Evolutionary conservation across 305 asterid species (phyloP), one percentile per base, ranked within the genome.

Genomic region (Fraxinus floribunda): DNA sequence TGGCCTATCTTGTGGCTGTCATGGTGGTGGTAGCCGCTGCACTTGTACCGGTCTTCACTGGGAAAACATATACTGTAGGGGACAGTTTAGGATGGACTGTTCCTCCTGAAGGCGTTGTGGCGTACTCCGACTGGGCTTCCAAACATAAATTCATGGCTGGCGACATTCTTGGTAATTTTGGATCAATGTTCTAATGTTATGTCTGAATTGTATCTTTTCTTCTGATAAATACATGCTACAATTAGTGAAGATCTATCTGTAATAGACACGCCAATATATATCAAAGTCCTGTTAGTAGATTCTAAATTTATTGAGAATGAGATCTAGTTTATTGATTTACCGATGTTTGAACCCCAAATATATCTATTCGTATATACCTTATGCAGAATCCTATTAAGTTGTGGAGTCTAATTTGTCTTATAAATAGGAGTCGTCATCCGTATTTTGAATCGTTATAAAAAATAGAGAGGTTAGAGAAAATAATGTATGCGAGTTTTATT

Each of bases 61-160:
- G 18, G 38, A 68, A 68, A 26, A 29, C 75, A 4, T 68, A 68
- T 30, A 68, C 29, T 68, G 75, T 68, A 68, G 75, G 75, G 36
- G 75, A 68, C 10, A 29, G 38, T 68, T 68, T 26, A 68, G 75
- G 75, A n/a, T 68, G 75, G 75, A 29, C 7, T 1, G 36, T 68
- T 68, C 75, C 75, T 29, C 75, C 75, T 1, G 38, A 11, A 26
- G 75, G 75, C 8, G 38, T 29, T 68, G 75, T 30, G 18, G 18
- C 18, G 20, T 68, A 68, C 75, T 68, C 38, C 38, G 18, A 68
- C 38, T 68, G 75, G 75, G 75, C 75, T 68, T 68, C 75, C 75
- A 18, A 10, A 10, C 75, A 68, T 68, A 68, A 68, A 68, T 68
- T 68, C 75, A 68, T 68, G 38, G 38, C 75, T 68, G 75, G 38